These are phyloP conservation scores for Mucuna pruriens DNA, from an alignment of 306 rosid species.

Conservation along the genomic window DNA sequence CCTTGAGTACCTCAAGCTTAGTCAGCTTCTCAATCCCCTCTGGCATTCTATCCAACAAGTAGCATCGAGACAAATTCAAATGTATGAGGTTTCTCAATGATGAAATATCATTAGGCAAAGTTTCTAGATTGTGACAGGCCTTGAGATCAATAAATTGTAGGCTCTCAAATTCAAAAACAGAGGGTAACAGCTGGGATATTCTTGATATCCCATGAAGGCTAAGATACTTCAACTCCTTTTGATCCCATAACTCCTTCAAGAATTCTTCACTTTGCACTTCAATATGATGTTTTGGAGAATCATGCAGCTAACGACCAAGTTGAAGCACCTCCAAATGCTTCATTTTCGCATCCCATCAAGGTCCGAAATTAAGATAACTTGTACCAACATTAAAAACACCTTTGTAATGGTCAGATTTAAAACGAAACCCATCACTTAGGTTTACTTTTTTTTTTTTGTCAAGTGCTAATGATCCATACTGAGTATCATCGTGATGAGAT, in stretches of 20 bases:
- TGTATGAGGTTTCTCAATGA: slow-evolving; percentile 39
- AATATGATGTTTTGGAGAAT: background rate
- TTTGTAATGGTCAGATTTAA: too few species aligned
- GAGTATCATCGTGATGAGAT: background rate
- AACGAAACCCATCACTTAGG: too few species aligned
- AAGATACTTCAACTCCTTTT: too few species aligned
- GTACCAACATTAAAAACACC: too few species aligned
- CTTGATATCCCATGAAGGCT: too few species aligned
- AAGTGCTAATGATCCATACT: background rate
- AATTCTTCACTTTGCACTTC: background rate
- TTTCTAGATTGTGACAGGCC: slow-evolving; percentile 1
- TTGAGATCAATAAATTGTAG: too few species aligned
- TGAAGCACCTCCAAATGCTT: slow-evolving; percentile 18
- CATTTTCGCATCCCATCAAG: background rate
- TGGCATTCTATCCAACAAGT: slow-evolving; percentile 48
- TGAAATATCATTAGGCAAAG: slow-evolving; percentile 33
- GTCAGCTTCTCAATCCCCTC: slow-evolving; percentile 38
- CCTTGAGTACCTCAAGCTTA: slow-evolving; percentile 47
- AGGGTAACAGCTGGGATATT: too few species aligned
- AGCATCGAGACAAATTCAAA: slow-evolving; percentile 46
- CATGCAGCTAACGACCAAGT: slow-evolving; percentile 30
- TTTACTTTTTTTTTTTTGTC: too few species aligned
- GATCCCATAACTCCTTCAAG: background rate
- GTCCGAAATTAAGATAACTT: slow-evolving; percentile 5
- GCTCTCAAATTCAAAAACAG: too few species aligned